These are phyloP conservation scores for Nakazawaea holstii DNA, from an alignment of 805 yeast species.

Conservation along the genomic window DNA sequence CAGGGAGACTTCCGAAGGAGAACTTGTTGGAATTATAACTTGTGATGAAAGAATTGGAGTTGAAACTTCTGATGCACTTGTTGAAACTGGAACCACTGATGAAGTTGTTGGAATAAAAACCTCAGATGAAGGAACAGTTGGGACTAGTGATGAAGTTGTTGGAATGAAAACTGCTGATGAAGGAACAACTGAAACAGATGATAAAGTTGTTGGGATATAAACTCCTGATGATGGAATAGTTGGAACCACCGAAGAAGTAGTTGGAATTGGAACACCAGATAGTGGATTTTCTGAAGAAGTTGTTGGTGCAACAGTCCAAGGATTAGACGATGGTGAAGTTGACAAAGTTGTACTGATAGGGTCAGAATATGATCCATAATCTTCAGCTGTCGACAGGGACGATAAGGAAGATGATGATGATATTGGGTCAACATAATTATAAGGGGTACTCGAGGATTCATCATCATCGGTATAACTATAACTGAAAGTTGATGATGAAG, in stretches of 20 bases:
- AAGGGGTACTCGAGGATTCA: not conserved
- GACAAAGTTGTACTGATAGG: not conserved
- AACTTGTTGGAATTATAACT: not conserved
- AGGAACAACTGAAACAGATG: not conserved
- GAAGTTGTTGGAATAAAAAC: not conserved
- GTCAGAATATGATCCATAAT: not conserved
- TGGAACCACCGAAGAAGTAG: not conserved
- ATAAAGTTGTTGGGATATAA: not conserved
- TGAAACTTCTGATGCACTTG: not conserved
- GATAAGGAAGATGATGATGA: not conserved
- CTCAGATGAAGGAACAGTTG: not conserved
- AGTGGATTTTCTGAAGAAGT: not conserved
- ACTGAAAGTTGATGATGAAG: not conserved
- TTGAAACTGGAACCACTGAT: not conserved
- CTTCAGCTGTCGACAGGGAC: not conserved
- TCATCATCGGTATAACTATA: not conserved
- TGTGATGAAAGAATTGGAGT: not conserved
- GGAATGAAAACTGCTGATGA: not conserved
- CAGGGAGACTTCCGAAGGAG: too few relatives aligned
- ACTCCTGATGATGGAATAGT: not conserved
- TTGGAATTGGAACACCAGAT: not conserved
- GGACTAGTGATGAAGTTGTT: not conserved
- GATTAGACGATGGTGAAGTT: not conserved
- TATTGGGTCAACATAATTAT: not conserved
- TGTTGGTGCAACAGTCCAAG: not conserved